Conservation (phyloP, 1,139 yeast genomes). For the Hansenula lynferdii region DNA sequence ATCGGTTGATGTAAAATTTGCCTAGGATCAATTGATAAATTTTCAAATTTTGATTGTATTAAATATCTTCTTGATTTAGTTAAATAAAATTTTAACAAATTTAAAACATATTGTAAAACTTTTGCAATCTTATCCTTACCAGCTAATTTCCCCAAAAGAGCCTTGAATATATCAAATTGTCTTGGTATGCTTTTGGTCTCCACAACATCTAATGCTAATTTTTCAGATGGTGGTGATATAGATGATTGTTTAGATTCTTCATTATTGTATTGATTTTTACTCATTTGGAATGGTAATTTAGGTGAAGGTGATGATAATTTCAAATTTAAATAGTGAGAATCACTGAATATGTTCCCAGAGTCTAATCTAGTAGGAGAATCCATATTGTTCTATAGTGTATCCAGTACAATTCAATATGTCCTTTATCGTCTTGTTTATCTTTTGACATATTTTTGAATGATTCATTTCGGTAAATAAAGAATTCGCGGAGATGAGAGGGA, state of each 20-base stretch:
- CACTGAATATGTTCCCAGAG: conserved; percentile 1
- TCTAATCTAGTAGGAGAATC: neutral
- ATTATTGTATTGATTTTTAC: no score
- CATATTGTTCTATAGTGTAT: no score
- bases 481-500: no score
- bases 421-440: no score
- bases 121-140: conserved; percentile 75
- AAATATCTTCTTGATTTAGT: conserved; percentile 31
- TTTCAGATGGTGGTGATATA: no score
- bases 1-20: conserved; percentile 16
- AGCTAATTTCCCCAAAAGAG: conserved; percentile 45
- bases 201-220: no score
- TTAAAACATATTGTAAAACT: conserved; percentile 51
- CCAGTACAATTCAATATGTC: no score
- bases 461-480: no score
- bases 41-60: conserved; percentile 17
- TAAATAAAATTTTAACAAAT: conserved; percentile 49
- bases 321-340: neutral
- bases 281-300: no score
- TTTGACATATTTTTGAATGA: no score
- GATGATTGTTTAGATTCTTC: no score
- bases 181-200: no score
- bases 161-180: conserved; percentile 43
- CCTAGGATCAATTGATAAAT: conserved; percentile 18
- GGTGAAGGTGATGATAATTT: conserved; percentile 1